Conservation (phyloP, 2,329 filamentous ascomycete species). For the Cladosporium austrohemisphaericum region DNA sequence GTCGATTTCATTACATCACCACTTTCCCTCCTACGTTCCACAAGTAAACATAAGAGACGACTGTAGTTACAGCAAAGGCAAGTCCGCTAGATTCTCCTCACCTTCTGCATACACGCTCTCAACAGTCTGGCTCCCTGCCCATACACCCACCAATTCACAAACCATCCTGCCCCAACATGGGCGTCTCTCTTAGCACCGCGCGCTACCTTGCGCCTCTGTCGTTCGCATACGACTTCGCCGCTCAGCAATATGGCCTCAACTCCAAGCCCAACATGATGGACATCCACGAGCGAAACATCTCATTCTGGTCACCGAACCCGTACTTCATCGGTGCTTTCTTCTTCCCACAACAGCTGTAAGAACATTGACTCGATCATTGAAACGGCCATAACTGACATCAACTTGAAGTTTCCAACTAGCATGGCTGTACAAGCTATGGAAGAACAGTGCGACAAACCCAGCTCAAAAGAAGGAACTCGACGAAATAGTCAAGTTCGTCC, state of each 20-base stretch:
- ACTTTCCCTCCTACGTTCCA: constrained; percentile 5
- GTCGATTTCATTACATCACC: constrained; percentile 8
- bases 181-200: constrained; percentile 51
- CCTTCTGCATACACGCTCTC: not conserved
- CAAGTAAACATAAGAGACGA: constrained; percentile 2
- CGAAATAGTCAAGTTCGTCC: constrained; percentile 53
- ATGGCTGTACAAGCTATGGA: constrained; percentile 57
- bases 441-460: constrained; percentile 41
- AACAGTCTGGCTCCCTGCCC: no score
- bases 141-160: no score
- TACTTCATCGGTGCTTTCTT: constrained; percentile 60
- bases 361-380: no score
- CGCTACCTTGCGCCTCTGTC: constrained; percentile 53
- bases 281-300: constrained; percentile 55
- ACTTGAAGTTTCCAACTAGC: constrained; percentile 46
- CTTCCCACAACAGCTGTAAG: constrained; percentile 54
- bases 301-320: constrained; percentile 57
- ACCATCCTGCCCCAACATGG: constrained; percentile 39
- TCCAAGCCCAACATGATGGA: constrained; percentile 57
- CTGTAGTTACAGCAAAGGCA: not conserved
- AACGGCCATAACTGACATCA: not conserved
- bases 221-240: constrained; percentile 55
- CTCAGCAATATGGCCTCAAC: constrained; percentile 58
- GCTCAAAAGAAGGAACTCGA: constrained; percentile 42
- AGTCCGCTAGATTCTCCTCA: not conserved